Evolutionary conservation across 139 green algal genomes (phyloP).

Genomic region (Chlorella vulgaris): DNA sequence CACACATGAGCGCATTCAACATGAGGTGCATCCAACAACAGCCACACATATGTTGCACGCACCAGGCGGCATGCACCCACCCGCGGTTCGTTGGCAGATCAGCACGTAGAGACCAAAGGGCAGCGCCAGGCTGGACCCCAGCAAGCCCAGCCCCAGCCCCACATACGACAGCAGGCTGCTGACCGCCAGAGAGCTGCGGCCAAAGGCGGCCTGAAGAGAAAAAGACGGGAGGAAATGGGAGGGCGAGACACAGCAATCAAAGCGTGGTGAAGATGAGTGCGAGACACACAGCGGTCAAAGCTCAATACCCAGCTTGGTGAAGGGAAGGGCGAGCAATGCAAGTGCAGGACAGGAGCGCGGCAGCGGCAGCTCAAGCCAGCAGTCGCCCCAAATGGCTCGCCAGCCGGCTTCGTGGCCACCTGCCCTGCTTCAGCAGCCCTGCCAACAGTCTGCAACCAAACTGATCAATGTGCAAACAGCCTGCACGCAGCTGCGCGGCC

Average conservation of each 20-base stretch:
- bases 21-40: neutral
- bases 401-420: no score
- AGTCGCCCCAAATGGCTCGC: no score
- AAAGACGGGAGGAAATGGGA: neutral
- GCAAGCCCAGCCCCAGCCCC: slow-evolving; percentile 77
- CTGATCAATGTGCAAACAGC: no score
- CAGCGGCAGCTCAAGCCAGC: no score
- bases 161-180: slow-evolving; percentile 85
- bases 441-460: no score
- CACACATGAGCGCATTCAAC: neutral
- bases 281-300: no score
- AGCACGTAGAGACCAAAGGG: slow-evolving; percentile 90
- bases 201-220: slow-evolving; percentile 58
- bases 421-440: no score
- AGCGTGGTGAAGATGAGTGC: neutral
- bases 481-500: no score
- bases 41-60: neutral
- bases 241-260: no score
- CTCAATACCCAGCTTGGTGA: no score
- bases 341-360: no score
- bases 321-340: no score
- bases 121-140: slow-evolving; percentile 75
- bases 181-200: slow-evolving; percentile 64
- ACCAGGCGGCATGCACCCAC: neutral
- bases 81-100: slow-evolving; percentile 75